A percentile compares a stretch with the other conserved stretches of the same genome.
phyloP scores from a whole-genome alignment of 352 stramenopile genomes.

The Plasmopara halstedii region DNA sequence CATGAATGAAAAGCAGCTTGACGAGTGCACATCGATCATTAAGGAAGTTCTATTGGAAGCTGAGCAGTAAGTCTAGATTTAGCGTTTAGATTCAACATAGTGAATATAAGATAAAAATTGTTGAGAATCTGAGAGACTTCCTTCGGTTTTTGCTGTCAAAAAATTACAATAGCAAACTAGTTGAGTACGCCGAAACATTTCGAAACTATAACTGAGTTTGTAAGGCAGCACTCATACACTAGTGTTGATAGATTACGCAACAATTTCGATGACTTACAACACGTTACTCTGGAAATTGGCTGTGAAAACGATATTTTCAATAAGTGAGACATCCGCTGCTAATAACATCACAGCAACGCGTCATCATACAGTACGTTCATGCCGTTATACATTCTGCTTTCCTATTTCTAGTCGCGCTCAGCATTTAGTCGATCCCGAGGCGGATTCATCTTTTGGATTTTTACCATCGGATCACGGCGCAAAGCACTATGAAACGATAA shows the following conservation, averaged over 20 bases:
- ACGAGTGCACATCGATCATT: constrained; percentile 87
- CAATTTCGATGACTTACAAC: too few species aligned
- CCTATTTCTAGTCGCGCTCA: constrained; percentile 17
- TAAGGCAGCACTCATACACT: too few species aligned
- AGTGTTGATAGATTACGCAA: too few species aligned
- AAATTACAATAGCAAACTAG: too few species aligned
- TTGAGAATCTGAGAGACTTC: too few species aligned
- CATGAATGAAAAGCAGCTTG: constrained; percentile 91
- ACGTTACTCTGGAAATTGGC: constrained; percentile 2
- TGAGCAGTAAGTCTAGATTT: constrained; percentile 30
- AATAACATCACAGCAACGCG: constrained; percentile 10
- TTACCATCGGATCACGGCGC: constrained; percentile 63
- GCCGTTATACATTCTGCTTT: neutral
- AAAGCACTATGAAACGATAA: constrained; percentile 38
- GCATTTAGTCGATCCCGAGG: constrained; percentile 71
- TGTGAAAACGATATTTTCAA: constrained; percentile 8
- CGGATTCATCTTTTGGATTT: constrained; percentile 86
- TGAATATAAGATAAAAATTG: neutral
- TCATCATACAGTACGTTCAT: constrained; percentile 8
- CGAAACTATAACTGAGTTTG: too few species aligned
- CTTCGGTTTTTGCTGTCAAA: too few species aligned
- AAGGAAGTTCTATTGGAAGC: constrained; percentile 61
- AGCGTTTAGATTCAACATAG: neutral
- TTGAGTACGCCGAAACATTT: too few species aligned
- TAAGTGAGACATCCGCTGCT: constrained; percentile 10